Evolutionary conservation across 257 asterid genomes (phyloP).

Genomic region (Osmanthus fragrans): DNA sequence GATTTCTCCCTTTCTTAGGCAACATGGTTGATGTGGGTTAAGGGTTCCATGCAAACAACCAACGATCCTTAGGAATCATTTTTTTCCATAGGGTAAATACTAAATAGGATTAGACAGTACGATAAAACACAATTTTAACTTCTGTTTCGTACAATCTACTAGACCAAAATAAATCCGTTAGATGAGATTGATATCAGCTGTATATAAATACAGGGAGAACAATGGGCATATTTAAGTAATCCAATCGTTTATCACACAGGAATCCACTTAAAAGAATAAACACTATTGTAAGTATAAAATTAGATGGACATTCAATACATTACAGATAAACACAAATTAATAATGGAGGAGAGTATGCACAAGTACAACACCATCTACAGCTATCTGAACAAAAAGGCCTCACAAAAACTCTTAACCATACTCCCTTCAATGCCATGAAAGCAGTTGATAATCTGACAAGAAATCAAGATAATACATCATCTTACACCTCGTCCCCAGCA

Average conservation of each 20-base stretch:
- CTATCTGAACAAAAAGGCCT: conserved; percentile 18
- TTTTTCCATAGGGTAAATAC: not conserved
- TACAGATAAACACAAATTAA: not conserved
- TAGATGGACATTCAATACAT: not conserved
- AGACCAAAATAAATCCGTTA: too few species aligned
- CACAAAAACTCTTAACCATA: conserved; percentile 25
- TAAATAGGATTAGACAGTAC: not conserved
- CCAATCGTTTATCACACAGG: conserved; percentile 12
- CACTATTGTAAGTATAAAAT: conserved; percentile 4
- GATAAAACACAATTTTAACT: too few species aligned
- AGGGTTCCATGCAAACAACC: conserved; percentile 18
- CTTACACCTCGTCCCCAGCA: conserved; percentile 7
- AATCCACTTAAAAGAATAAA: conserved; percentile 16
- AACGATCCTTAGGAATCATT: too few species aligned
- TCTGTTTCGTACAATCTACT: not conserved
- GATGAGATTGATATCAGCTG: not conserved
- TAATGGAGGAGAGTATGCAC: conserved; percentile 1
- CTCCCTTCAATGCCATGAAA: conserved; percentile 13
- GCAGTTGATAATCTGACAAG: not conserved
- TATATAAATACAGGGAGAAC: not conserved
- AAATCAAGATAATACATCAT: conserved; percentile 5
- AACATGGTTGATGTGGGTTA: conserved; percentile 6
- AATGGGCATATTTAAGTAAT: not conserved
- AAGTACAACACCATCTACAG: conserved; percentile 13
- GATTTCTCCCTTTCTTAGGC: conserved; percentile 1